Evolutionary conservation across 2,329 filamentous ascomycete species (phyloP).

Genomic region (Venturia aucupariae): DNA sequence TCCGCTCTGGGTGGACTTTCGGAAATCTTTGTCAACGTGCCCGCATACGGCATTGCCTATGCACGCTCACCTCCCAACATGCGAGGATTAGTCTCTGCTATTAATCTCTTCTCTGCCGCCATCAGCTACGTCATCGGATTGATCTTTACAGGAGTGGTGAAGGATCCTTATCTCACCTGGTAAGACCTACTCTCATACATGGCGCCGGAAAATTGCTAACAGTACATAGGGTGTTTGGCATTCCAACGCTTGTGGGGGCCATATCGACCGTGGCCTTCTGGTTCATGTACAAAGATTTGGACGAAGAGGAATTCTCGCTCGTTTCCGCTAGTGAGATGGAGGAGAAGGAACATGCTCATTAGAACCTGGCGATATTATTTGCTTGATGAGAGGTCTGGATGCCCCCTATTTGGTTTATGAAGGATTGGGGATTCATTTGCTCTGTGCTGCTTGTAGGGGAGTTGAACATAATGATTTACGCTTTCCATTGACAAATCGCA

Average conservation of each 20-base stretch:
- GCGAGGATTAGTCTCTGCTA: slow-evolving; percentile 41
- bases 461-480: too few relatives aligned
- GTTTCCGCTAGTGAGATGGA: not conserved
- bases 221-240: not conserved
- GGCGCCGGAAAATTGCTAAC: not conserved
- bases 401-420: too few relatives aligned
- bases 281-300: slow-evolving; percentile 6
- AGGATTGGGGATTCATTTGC: too few relatives aligned
- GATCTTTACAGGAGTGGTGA: slow-evolving; percentile 18
- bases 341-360: not conserved
- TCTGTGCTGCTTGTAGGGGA: too few relatives aligned
- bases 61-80: slow-evolving; percentile 43
- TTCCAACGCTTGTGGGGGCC: not conserved
- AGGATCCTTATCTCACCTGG: slow-evolving; percentile 12
- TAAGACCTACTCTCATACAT: not conserved
- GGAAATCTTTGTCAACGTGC: slow-evolving; percentile 37
- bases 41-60: slow-evolving; percentile 45
- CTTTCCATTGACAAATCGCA: too few relatives aligned
- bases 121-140: slow-evolving; percentile 40
- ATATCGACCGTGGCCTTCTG: slow-evolving; percentile 8
- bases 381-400: too few relatives aligned
- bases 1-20: slow-evolving; percentile 7
- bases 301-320: slow-evolving; percentile 9
- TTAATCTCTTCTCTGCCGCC: slow-evolving; percentile 41
- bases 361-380: not conserved